These are phyloP conservation scores for Boletus coccyginus DNA, from an alignment of 768 basidiomycete species.

Conservation along the genomic window DNA sequence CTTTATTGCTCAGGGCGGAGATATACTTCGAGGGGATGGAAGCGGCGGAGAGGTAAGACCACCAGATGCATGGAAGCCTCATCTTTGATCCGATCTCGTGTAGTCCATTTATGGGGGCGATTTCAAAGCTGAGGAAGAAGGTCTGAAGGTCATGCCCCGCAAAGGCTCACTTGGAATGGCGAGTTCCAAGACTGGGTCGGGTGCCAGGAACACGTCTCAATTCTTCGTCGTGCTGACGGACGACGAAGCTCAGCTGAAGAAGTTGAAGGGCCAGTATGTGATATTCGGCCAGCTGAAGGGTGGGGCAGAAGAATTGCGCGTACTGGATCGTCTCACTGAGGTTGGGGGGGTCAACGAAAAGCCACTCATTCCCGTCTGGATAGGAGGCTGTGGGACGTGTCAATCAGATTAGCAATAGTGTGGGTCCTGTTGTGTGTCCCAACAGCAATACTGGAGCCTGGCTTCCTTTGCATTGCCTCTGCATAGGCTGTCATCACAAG, in stretches of 20 bases:
- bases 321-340: slow-evolving; percentile 34
- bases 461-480: not conserved
- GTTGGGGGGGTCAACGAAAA: slow-evolving; percentile 36
- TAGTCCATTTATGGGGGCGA: slow-evolving; percentile 47
- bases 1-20: slow-evolving; percentile 54
- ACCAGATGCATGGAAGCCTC: not conserved
- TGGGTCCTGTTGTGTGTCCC: not conserved
- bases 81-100: slow-evolving; percentile 9
- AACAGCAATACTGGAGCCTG: not conserved
- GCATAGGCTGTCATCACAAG: not conserved
- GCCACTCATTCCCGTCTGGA: slow-evolving; percentile 40
- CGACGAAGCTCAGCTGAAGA: slow-evolving; percentile 40
- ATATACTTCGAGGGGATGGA: slow-evolving; percentile 51
- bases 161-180: slow-evolving; percentile 52
- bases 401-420: not conserved
- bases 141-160: slow-evolving; percentile 39
- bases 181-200: slow-evolving; percentile 42
- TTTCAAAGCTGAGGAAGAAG: slow-evolving; percentile 52
- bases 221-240: slow-evolving; percentile 50
- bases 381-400: slow-evolving; percentile 37
- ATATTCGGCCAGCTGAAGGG: slow-evolving; percentile 40
- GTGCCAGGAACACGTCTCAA: slow-evolving; percentile 45
- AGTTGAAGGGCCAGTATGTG: slow-evolving; percentile 49
- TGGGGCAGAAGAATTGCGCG: slow-evolving; percentile 30
- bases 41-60: slow-evolving; percentile 50